Conservation (phyloP, 441 rosid genomes). For the Geranium incanum region DNA sequence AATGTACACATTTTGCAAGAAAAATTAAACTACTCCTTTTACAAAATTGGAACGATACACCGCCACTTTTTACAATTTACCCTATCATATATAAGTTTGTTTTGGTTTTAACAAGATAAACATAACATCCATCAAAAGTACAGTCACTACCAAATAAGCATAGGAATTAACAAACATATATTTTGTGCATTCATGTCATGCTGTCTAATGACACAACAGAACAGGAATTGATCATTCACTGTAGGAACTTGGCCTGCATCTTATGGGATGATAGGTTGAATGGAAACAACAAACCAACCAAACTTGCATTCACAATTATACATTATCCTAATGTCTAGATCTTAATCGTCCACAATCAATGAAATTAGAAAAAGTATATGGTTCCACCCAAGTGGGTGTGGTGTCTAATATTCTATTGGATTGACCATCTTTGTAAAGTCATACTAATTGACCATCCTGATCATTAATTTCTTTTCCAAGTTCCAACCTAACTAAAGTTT, state of each 20-base stretch:
- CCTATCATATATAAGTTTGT: too few relatives aligned
- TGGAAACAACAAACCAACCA: constrained; percentile 3
- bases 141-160: neutral
- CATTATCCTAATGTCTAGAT: neutral
- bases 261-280: constrained; percentile 6
- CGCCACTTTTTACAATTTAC: too few relatives aligned
- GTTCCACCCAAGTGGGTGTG: neutral
- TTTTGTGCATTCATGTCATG: constrained; percentile 1
- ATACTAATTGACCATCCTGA: neutral
- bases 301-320: neutral
- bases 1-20: too few relatives aligned
- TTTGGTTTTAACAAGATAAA: neutral
- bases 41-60: too few relatives aligned
- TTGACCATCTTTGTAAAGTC: neutral
- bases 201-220: neutral
- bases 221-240: neutral
- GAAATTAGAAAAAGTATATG: neutral
- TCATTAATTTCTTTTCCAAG: neutral
- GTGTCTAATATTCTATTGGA: neutral
- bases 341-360: neutral
- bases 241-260: neutral
- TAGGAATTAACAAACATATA: neutral
- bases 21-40: too few relatives aligned
- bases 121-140: neutral
- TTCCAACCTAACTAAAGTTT: constrained; percentile 1